A percentile compares a stretch with the other conserved stretches of the same genome.
phyloP scores from a whole-genome alignment of 73 alveolate genomes.

The Paramecium sonneborni region DNA sequence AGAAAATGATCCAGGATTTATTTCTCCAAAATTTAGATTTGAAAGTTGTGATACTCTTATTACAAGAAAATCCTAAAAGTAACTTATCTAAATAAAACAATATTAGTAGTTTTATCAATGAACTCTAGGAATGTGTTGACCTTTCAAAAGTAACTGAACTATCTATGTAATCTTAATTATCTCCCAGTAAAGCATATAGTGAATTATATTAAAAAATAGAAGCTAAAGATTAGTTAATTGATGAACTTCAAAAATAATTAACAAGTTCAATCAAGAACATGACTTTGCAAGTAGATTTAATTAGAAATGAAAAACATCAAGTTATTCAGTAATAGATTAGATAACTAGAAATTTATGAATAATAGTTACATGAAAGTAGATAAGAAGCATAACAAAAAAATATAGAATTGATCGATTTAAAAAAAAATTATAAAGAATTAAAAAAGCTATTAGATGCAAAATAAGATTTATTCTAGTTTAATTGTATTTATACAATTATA shows the following conservation, averaged over 20 bases:
- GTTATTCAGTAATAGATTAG: background rate
- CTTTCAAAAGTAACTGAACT: slow-evolving; percentile 32
- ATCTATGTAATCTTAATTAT: slow-evolving; percentile 20
- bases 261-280: background rate
- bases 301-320: background rate
- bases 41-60: background rate
- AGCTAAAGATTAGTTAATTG: slow-evolving; percentile 17
- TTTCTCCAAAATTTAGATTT: slow-evolving; percentile 46
- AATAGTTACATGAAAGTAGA: background rate
- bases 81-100: background rate
- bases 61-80: background rate
- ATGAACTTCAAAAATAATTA: slow-evolving; percentile 27
- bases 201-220: background rate
- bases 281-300: background rate
- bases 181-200: background rate
- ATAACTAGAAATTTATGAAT: background rate
- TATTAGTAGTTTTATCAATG: slow-evolving; percentile 4
- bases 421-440: background rate
- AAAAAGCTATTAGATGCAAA: background rate
- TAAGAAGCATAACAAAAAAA: background rate
- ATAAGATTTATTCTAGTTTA: background rate
- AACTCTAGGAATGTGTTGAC: slow-evolving; percentile 14
- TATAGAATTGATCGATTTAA: background rate
- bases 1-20: slow-evolving; percentile 52
- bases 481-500: background rate